Base-by-base conservation (phyloP, 2,329 filamentous ascomycete species). In the Chaetomiaceae sp. region DNA sequence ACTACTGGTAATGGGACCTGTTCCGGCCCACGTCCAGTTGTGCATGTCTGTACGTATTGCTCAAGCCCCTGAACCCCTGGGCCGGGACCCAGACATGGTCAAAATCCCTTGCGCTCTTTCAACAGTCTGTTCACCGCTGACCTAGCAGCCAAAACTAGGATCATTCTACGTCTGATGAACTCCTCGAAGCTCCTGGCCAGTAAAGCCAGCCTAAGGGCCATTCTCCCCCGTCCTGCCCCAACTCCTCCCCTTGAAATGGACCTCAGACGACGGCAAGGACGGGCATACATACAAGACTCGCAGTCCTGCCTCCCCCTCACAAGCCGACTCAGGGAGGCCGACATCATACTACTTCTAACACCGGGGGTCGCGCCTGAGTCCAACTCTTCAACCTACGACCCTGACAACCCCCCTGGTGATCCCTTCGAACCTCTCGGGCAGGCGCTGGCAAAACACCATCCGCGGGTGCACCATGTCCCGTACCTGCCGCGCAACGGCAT, bases 351-450 rank as follows among this genome's bases (percentile, higher is more conserved):
- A 44, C 75, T 84, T 41, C 65, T 85, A 30, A 82, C 83, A 5
- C 81, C 82, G 1, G 74, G 77, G 21, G 74, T 79, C 30, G 63
- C 73, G 19, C 58, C 78, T 73, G 41, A 62, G 69, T 55, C 70
- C 67, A 58, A 68, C 57, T 59, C 69, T 39, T 61, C 67, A 39
- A 70, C 72, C 53, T 13, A 67, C 66, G 39, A 73, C 68, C 60
- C 55, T 40, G 19, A 51, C 16, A 20, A 17, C 14, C 43, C 51
- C n/a, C 33, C 58, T 4, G 54, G 50, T 38, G 87, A 91, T 63
- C 87, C 86, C 0, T 90, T 90, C 62, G 86, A 90, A 65, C 75
- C 78, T 13, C 71, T 91, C 16, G 87, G 86, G 17, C 75, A 77
- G 55, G 77, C 81, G 39, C 66, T 91, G 43, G 78, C 81, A 43